Base-by-base conservation (phyloP, 1,139 yeast genomes). In the Blastobotrys arbuscula region DNA sequence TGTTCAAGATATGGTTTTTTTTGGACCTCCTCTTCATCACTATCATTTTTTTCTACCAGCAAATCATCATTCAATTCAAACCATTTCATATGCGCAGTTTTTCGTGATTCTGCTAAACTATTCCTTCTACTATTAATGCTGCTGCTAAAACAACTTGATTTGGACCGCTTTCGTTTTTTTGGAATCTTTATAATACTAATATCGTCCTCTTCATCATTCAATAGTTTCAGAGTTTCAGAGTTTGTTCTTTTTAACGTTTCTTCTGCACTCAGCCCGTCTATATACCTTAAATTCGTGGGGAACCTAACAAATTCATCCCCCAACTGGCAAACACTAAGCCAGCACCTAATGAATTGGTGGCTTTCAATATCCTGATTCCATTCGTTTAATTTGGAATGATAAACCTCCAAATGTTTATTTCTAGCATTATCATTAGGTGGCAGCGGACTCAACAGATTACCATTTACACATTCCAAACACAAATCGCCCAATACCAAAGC, bases 391-490 rank as follows among this genome's bases (percentile, higher is more conserved):
- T 13, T 19, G 31, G 31, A 5, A 19, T 30, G 44, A 31, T 4
- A 30, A 15, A 16, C 15, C 10, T 24, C 26, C 18, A 2, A 7
- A 20, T 40, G 44, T 13, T 26, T 24, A 28, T 4, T 30, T 28
- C 44, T 20, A 6, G 21, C 23, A 21, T 8, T 15, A 6, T 28
- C 15, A 5, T 13, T 30, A 7, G 44, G 44, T 8, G 35, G 20
- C 6, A 40, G 10, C 2, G 28, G 30, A 13, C 15, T 15, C 36
- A 36, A 23, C 18, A n/a, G 3, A 28, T 3, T 5, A 23, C 16
- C 20, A 36, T 23, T 19, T 4, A 26, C 24, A 24, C 47, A 44
- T n/a, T 37, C 28, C 9, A 44, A n/a, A 18, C 47, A 44, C 2
- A 44, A 19, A 21, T 44, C 47, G 15, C 26, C n/a, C 19, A 44